Base-by-base conservation (phyloP, 805 yeast species). In the Teunomyces atbi region DNA sequence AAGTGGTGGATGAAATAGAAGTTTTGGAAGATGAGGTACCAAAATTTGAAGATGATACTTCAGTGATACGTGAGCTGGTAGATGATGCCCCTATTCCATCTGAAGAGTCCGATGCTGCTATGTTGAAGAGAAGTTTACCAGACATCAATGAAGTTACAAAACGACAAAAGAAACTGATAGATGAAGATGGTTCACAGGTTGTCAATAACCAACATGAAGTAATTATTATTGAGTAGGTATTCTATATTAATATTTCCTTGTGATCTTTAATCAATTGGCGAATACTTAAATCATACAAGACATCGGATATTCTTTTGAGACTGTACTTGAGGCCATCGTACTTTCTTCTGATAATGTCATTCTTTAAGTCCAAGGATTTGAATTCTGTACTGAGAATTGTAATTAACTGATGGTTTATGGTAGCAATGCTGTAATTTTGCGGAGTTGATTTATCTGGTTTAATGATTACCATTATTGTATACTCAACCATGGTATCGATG, bases 301-400 rank as follows among this genome's bases (percentile, higher is more conserved):
- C 50, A 27, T 55, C 56, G 35, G 62, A 62, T 15, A 62, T 44
- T 45, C 60, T 58, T 45, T 64, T 62, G 35, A 57, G 52, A 44
- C 48, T 59, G 45, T 64, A 64, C 52, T 64, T 64, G 47, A 64
- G 53, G 11, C 64, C 65, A 37, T 64, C 68, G 41, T 48, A 61
- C 41, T 55, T 60, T 41, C 65, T 54, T 45, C 68, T 47, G 16
- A 64, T 44, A 12, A 40, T 49, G 36, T 64, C 68, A 41, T 64
- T 64, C 45, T 61, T 62, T 48, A 64, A 58, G 49, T 64, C 67
- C 41, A 64, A 51, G 40, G 53, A 46, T 49, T 62, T 62, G 45
- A 59, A 64, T 2, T 66, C 68, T 5, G 38, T 50, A 44, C 60
- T 65, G 41, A 61, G 55, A 33, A 51, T 57, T 6, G 59, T 44